Evolutionary conservation across 1,139 yeast species (phyloP).

Genomic region (Saccharomyces hybrid): DNA sequence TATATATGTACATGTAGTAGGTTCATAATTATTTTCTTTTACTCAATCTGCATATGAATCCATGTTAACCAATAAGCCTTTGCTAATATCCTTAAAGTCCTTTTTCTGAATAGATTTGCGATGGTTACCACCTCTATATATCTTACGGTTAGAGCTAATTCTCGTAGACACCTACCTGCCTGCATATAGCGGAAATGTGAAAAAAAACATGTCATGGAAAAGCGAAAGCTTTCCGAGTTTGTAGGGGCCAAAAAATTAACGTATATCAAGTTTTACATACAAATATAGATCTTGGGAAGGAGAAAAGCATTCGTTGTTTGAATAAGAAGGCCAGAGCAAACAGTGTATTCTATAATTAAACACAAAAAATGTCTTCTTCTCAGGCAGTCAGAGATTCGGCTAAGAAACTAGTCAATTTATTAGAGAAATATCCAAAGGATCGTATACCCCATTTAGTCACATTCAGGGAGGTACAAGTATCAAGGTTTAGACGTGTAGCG

Average conservation of each 20-base stretch:
- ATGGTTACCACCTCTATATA: no score
- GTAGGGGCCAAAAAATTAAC: not conserved
- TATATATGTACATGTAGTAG: no score
- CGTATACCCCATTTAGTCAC: conserved; percentile 59
- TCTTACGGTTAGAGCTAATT: no score
- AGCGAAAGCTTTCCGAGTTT: not conserved
- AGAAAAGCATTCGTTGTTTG: no score
- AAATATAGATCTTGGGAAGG: no score
- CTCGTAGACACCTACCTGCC: no score
- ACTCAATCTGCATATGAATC: no score
- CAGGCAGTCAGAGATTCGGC: conserved; percentile 33
- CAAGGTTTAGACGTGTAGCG: conserved; percentile 45
- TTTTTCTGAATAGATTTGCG: no score
- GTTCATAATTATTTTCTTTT: no score
- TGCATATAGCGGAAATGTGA: not conserved
- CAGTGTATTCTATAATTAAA: not conserved
- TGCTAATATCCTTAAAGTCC: no score
- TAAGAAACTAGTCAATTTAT: conserved; percentile 36
- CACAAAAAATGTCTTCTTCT: conserved; percentile 3
- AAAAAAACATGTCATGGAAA: not conserved
- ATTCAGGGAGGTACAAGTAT: conserved; percentile 58
- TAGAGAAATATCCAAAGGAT: conserved; percentile 53
- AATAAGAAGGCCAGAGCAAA: not conserved
- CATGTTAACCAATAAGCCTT: not conserved
- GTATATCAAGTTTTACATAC: not conserved